Conservation (phyloP, 1,284 basidiomycete genomes). For the Tilletia horrida region DNA sequence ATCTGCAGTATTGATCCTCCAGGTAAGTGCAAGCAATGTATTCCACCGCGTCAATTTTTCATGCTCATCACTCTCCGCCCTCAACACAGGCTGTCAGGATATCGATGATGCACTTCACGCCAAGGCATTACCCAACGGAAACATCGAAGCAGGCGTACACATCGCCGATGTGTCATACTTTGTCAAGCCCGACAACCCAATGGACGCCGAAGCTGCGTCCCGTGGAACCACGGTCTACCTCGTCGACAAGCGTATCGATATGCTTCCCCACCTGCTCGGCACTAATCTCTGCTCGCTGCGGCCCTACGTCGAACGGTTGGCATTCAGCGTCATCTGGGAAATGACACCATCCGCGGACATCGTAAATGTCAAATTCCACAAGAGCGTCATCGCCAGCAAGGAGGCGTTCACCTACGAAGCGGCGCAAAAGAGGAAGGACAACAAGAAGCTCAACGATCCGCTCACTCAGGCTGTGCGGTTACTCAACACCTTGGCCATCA, state of each 20-base stretch:
- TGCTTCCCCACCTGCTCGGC: slow-evolving; percentile 89
- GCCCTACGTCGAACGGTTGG: slow-evolving; percentile 87
- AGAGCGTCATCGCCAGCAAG: slow-evolving; percentile 95
- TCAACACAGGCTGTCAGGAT: slow-evolving; percentile 79
- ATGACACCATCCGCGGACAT: slow-evolving; percentile 67
- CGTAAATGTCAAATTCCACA: slow-evolving; percentile 83
- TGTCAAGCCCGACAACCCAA: slow-evolving; percentile 85
- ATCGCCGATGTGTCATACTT: slow-evolving; percentile 99
- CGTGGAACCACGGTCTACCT: slow-evolving; percentile 97
- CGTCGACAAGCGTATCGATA: slow-evolving; percentile 97
- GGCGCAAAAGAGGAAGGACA: slow-evolving; percentile 89
- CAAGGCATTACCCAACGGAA: slow-evolving; percentile 79
- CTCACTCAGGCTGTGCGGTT: slow-evolving; percentile 85
- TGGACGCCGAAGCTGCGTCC: slow-evolving; percentile 93
- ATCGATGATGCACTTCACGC: slow-evolving; percentile 99
- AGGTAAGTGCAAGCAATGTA: background rate
- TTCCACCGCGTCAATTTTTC: background rate
- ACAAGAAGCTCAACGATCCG: slow-evolving; percentile 72
- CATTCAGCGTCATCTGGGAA: slow-evolving; percentile 96
- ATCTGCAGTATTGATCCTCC: slow-evolving; percentile 96
- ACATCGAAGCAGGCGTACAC: slow-evolving; percentile 96
- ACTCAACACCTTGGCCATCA: slow-evolving; percentile 80
- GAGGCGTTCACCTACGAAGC: slow-evolving; percentile 97
- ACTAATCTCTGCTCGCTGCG: slow-evolving; percentile 94
- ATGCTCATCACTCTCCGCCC: background rate